Percentiles rank a stretch among this genome's conserved stretches.
Conservation (phyloP, 2,329 filamentous ascomycete species). For the Fusarium incarnatum region DNA sequence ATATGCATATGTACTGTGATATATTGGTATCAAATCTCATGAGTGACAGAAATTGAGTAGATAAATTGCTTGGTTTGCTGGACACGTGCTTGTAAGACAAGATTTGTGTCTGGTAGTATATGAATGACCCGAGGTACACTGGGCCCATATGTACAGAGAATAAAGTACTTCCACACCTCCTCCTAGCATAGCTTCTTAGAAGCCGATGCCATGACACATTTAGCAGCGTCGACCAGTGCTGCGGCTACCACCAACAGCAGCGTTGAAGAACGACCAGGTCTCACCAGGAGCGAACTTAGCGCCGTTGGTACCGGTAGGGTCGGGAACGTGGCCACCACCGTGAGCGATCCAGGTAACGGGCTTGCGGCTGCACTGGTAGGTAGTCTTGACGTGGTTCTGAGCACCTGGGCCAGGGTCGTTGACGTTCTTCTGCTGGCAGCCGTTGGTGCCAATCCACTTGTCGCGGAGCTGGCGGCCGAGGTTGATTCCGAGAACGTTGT, state of each 20-base stretch:
- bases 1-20: background rate
- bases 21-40: background rate
- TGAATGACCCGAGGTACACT: slow-evolving; percentile 1
- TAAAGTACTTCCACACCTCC: background rate
- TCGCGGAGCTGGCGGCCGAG: slow-evolving; percentile 53
- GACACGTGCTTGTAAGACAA: background rate
- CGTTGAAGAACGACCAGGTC: slow-evolving; percentile 45
- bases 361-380: slow-evolving; percentile 45
- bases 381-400: slow-evolving; percentile 41
- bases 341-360: slow-evolving; percentile 50
- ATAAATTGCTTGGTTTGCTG: background rate
- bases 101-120: background rate
- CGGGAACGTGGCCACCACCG: slow-evolving; percentile 44
- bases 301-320: slow-evolving; percentile 33
- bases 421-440: slow-evolving; percentile 48
- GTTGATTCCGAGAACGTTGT: slow-evolving; percentile 52
- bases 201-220: background rate
- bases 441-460: slow-evolving; percentile 53
- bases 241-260: slow-evolving; percentile 1
- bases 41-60: background rate
- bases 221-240: slow-evolving; percentile 14
- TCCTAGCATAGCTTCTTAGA: background rate
- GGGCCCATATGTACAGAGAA: slow-evolving; percentile 17
- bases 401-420: slow-evolving; percentile 38
- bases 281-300: slow-evolving; percentile 37